A percentile compares a stretch with the other conserved stretches of the same genome.
Evolutionary conservation across 2,329 filamentous ascomycete species (phyloP).

Genomic region (Trichoderma pleuroti): DNA sequence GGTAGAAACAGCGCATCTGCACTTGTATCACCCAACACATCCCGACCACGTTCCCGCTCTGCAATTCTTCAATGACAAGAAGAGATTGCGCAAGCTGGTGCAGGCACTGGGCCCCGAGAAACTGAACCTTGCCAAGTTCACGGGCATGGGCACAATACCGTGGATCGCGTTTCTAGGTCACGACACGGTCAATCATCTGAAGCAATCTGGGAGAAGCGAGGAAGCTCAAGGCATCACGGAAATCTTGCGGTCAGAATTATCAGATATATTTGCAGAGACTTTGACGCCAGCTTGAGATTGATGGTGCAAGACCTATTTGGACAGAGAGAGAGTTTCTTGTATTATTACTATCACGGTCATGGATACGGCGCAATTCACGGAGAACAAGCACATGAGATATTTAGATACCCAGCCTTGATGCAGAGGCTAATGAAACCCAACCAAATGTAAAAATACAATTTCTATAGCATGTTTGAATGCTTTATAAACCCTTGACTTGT

Average conservation of each 20-base stretch:
- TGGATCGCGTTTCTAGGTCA: constrained; percentile 42
- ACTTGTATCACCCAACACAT: constrained; percentile 51
- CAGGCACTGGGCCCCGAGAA: constrained; percentile 27
- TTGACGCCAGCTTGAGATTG: constrained; percentile 21
- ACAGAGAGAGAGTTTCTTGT: not conserved
- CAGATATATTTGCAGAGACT: constrained; percentile 29
- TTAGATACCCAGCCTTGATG: constrained; percentile 3
- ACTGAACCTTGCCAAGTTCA: constrained; percentile 27
- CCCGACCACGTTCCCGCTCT: constrained; percentile 48
- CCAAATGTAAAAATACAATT: not conserved
- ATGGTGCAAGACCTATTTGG: not conserved
- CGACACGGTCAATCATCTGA: constrained; percentile 47
- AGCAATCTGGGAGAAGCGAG: constrained; percentile 37
- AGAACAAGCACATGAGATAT: not conserved
- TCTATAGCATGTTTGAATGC: not conserved
- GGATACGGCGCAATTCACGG: not conserved
- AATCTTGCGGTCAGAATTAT: constrained; percentile 37
- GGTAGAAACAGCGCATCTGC: constrained; percentile 51
- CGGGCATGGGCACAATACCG: constrained; percentile 32
- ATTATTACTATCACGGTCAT: not conserved
- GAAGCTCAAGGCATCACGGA: constrained; percentile 42
- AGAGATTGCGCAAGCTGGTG: constrained; percentile 30
- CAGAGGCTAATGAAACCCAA: not conserved
- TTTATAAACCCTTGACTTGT: not conserved
- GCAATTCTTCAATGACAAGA: constrained; percentile 39